Evolutionary conservation across 2,329 filamentous ascomycete genomes (phyloP).

Genomic region (Paracoccidioides lutzii): DNA sequence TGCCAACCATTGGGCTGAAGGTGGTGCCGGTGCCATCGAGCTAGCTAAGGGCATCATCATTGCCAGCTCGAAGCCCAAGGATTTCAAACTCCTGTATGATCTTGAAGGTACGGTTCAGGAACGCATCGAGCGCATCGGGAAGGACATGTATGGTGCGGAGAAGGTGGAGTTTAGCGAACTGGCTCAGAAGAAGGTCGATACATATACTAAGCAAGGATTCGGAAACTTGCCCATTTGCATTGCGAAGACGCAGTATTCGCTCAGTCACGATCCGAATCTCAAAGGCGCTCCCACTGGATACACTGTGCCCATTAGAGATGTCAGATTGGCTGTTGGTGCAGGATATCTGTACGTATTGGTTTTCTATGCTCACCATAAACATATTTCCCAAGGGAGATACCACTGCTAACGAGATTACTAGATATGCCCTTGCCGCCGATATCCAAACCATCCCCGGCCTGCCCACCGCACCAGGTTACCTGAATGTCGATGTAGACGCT

Average conservation of each 20-base stretch:
- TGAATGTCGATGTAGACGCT: slow-evolving; percentile 74
- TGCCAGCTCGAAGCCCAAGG: slow-evolving; percentile 68
- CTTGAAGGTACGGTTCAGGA: slow-evolving; percentile 69
- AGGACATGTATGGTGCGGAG: slow-evolving; percentile 86
- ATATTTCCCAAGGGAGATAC: background rate
- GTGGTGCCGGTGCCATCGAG: slow-evolving; percentile 78
- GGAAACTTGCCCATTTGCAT: slow-evolving; percentile 89
- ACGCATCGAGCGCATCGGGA: slow-evolving; percentile 80
- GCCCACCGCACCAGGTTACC: slow-evolving; percentile 85
- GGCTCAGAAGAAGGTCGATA: slow-evolving; percentile 92
- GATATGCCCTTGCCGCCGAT: slow-evolving; percentile 86
- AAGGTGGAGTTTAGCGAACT: slow-evolving; percentile 87
- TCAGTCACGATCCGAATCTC: slow-evolving; percentile 81
- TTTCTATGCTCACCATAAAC: background rate
- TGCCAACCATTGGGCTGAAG: slow-evolving; percentile 93
- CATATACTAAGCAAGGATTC: slow-evolving; percentile 83
- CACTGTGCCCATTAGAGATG: slow-evolving; percentile 86
- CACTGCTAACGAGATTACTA: slow-evolving; percentile 31
- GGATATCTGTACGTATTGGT: slow-evolving; percentile 61
- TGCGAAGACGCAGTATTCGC: slow-evolving; percentile 95
- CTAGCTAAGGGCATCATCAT: slow-evolving; percentile 77
- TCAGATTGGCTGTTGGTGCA: slow-evolving; percentile 83
- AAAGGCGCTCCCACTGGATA: slow-evolving; percentile 95
- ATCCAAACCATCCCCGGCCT: slow-evolving; percentile 97
- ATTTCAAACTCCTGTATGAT: slow-evolving; percentile 78